Evolutionary conservation across 768 basidiomycete genomes (phyloP), one percentile per base, ranked within the genome.

Genomic region (Mrakia gelida): DNA sequence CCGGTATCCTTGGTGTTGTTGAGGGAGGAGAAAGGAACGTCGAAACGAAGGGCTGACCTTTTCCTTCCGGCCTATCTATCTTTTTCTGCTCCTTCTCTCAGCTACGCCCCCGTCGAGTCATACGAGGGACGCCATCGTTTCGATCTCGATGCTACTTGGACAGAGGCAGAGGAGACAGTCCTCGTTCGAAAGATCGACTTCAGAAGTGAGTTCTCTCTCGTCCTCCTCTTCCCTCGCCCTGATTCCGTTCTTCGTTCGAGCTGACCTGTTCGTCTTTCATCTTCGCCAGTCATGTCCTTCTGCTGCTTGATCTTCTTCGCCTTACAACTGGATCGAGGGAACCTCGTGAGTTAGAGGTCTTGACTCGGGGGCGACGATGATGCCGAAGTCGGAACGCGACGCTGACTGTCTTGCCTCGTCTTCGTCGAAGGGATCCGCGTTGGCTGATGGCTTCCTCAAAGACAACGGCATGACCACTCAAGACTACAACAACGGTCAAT

Each of bases 391-490:
- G 45, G 5, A 38, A 38, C 38, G 38, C 15, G 45, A 11, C 45
- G 45, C 11, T 11, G 15, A 45, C 11, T 10, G 11, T 54, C 54
- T 56, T 23, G 21, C 26, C 18, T 18, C 21, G 3, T 56, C 54
- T 56, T 18, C 54, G 11, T 16, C 54, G 2, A 8, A 56, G 54
- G 59, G 61, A 52, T 81, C 81, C 54, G 81, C 81, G 1, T 67
- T 81, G 23, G 80, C 81, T 3, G 81, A 82, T 67, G 80, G 80
- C 61, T 63, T 82, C 65, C 73, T 82, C 23, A 67, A 28, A 2
- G 81, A 82, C 65, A 43, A 81, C n/a, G 61, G 77, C 5, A 62
- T 82, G 77, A 81, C 80, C 23, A 82, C 82, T 0, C 78, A 79
- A 52, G 71, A 82, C 28, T 80, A 79, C 76, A 52, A 79, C 76